These are phyloP conservation scores for Colletotrichum destructivum DNA, from an alignment of 2,329 filamentous ascomycete genomes.

Conservation along the genomic window DNA sequence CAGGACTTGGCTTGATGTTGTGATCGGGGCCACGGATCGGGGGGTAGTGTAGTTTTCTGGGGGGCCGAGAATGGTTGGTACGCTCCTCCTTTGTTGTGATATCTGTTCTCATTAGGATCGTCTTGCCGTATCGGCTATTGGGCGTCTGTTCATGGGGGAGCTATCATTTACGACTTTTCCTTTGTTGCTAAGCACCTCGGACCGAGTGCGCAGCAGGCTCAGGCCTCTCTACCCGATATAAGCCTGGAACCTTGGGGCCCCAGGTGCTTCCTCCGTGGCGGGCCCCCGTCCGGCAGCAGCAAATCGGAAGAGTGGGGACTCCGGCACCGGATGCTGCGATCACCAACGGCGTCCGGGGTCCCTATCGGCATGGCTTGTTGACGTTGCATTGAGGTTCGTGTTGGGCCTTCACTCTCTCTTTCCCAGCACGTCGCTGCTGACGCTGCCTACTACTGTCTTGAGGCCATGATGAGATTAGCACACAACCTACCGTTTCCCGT, in stretches of 20 bases:
- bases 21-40: conserved; percentile 7
- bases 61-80: too few species aligned
- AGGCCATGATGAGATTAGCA: too few species aligned
- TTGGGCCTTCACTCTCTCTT: neutral
- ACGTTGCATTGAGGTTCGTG: neutral
- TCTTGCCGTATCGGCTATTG: neutral
- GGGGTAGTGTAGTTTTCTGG: neutral
- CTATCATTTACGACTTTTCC: too few species aligned
- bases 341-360: neutral
- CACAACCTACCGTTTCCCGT: too few species aligned
- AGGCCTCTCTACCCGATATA: neutral
- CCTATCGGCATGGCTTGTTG: too few species aligned
- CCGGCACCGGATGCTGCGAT: neutral
- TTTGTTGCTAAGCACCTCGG: neutral
- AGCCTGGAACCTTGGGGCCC: neutral
- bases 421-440: too few species aligned
- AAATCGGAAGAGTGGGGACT: neutral
- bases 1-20: neutral
- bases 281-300: neutral
- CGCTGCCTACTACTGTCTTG: too few species aligned
- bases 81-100: neutral
- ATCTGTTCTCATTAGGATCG: neutral
- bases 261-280: neutral
- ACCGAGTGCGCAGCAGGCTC: neutral
- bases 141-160: neutral